Conservation (phyloP, 257 asterid species). For the Buddleja alternifolia region DNA sequence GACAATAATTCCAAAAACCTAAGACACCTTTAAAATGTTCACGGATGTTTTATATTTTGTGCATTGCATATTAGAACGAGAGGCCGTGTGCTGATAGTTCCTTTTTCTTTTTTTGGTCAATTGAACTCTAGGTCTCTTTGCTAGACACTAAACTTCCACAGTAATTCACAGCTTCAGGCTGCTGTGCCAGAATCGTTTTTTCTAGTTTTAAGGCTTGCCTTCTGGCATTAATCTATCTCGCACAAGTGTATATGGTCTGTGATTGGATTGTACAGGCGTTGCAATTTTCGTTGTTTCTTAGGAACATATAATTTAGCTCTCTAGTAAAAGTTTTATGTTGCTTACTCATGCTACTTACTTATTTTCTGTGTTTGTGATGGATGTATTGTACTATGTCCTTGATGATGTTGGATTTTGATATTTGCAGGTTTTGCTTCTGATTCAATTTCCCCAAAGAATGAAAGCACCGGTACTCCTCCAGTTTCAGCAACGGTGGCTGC, state of each 20-base stretch:
- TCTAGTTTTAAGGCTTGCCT: constrained; percentile 15
- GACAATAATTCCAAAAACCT: no score
- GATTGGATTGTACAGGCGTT: background rate
- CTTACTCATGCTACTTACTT: constrained; percentile 1
- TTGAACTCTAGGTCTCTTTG: no score
- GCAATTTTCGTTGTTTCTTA: background rate
- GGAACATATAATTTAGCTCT: background rate
- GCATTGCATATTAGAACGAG: no score
- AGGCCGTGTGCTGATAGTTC: no score
- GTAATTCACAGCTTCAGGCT: background rate
- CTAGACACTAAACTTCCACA: background rate
- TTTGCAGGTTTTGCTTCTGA: constrained; percentile 54
- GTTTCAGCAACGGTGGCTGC: constrained; percentile 59
- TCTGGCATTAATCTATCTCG: background rate
- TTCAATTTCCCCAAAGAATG: constrained; percentile 54
- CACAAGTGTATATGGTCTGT: background rate
- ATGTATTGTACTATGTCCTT: background rate
- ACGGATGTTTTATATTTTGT: no score
- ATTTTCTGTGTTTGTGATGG: constrained; percentile 3
- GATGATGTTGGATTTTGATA: background rate
- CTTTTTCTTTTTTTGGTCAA: no score
- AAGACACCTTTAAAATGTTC: no score
- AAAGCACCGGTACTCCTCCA: constrained; percentile 40
- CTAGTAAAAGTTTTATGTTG: background rate
- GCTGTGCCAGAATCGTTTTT: background rate